Conservation (phyloP, 345 rosid species). For the Jatropha curcas region DNA sequence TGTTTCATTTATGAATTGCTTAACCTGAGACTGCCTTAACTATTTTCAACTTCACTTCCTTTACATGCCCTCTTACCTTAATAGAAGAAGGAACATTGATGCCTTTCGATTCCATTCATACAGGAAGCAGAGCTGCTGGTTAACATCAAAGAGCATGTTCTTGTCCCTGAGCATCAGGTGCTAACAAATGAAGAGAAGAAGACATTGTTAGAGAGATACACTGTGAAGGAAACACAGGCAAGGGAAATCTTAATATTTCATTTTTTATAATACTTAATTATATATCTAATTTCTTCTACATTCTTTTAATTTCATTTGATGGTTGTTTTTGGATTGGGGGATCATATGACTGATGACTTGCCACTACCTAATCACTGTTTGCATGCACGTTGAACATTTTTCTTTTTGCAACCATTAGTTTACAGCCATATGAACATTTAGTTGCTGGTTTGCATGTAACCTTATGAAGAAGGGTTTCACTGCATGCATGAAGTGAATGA, state of each 20-base stretch:
- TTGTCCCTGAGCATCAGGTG: slow-evolving; percentile 80
- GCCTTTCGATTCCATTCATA: slow-evolving; percentile 13
- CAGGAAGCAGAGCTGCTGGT: slow-evolving; percentile 75
- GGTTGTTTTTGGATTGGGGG: neutral
- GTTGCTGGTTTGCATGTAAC: too few species aligned
- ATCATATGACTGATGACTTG: too few species aligned
- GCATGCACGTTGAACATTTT: too few species aligned
- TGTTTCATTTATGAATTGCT: neutral
- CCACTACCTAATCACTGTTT: too few species aligned
- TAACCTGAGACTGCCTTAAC: neutral
- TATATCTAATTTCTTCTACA: neutral
- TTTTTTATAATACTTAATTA: neutral
- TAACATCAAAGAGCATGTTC: slow-evolving; percentile 73
- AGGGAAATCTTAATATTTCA: neutral
- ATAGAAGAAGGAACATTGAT: neutral
- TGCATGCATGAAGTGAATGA: neutral
- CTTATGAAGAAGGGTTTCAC: neutral
- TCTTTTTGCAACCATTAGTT: too few species aligned
- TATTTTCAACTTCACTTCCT: neutral
- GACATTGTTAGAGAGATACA: slow-evolving; percentile 71
- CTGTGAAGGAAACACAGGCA: slow-evolving; percentile 82
- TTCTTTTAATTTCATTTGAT: neutral
- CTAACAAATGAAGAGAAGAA: slow-evolving; percentile 73
- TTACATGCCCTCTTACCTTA: neutral
- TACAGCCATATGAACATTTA: too few species aligned